These are phyloP conservation scores for Prunella vulgaris DNA, from an alignment of 257 asterid species.

Conservation along the genomic window DNA sequence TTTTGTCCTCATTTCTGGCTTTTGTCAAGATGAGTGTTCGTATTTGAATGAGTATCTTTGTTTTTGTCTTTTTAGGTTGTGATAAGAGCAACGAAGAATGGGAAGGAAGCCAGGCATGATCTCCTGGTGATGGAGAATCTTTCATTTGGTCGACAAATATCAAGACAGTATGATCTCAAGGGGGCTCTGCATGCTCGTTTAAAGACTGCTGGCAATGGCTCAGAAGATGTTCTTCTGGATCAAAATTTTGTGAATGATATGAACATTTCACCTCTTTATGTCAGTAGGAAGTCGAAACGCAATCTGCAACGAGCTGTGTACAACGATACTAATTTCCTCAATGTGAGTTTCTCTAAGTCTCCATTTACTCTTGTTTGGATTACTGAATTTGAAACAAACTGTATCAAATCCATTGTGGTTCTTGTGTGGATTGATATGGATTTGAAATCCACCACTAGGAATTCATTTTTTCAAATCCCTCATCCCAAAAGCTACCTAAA, in stretches of 20 bases:
- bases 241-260: slow-evolving; percentile 94
- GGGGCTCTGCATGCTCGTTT: slow-evolving; percentile 86
- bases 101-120: slow-evolving; percentile 77
- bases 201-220: slow-evolving; percentile 47
- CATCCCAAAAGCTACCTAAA: background rate
- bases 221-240: slow-evolving; percentile 83
- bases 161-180: slow-evolving; percentile 84
- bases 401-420: background rate
- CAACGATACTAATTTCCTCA: slow-evolving; percentile 81
- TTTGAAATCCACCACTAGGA: background rate
- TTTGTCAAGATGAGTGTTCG: background rate
- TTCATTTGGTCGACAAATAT: slow-evolving; percentile 67
- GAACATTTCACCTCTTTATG: slow-evolving; percentile 82
- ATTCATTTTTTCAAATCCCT: background rate
- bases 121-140: slow-evolving; percentile 98
- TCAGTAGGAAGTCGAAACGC: slow-evolving; percentile 69
- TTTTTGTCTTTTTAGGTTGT: slow-evolving; percentile 44
- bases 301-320: slow-evolving; percentile 88
- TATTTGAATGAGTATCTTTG: background rate
- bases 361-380: background rate
- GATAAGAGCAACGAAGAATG: slow-evolving; percentile 48
- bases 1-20: background rate
- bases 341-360: slow-evolving; percentile 41
- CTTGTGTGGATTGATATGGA: background rate
- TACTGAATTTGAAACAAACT: background rate